Conservation (phyloP, 306 rosid species). For the Geum urbanum region DNA sequence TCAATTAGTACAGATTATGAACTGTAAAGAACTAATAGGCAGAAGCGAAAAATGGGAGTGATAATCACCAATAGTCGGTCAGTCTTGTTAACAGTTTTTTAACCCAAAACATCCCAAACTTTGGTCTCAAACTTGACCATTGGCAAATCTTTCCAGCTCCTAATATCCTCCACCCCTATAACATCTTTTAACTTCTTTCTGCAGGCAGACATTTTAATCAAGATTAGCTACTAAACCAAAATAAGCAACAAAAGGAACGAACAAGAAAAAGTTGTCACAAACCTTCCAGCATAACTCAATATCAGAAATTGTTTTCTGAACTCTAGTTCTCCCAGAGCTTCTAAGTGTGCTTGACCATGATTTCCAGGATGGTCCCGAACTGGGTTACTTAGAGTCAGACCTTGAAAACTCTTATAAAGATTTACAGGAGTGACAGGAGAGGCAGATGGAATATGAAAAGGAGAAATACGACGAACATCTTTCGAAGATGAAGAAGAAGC, state of each 20-base stretch:
- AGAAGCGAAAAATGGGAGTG: conserved; percentile 11
- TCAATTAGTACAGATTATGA: neutral
- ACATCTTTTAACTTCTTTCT: conserved; percentile 12
- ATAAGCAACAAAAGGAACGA: neutral
- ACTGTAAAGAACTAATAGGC: neutral
- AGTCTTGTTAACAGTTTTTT: neutral
- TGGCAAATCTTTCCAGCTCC: conserved; percentile 33
- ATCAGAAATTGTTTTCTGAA: conserved; percentile 64
- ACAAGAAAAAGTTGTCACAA: conserved; percentile 1
- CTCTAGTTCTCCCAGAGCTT: conserved; percentile 68
- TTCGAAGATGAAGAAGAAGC: neutral
- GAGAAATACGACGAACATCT: neutral
- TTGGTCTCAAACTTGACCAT: conserved; percentile 44
- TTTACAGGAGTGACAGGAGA: neutral
- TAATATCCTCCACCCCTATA: conserved; percentile 32
- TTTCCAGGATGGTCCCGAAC: conserved; percentile 9
- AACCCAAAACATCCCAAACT: conserved; percentile 51
- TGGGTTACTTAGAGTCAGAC: neutral
- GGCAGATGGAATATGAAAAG: neutral
- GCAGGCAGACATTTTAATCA: neutral
- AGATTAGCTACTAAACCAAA: neutral
- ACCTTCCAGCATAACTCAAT: conserved; percentile 59
- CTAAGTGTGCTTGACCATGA: conserved; percentile 14
- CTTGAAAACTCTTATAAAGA: neutral
- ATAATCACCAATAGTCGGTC: conserved; percentile 54